Percentiles rank a stretch among this genome's conserved stretches.
Evolutionary conservation across 345 rosid genomes (phyloP).

Genomic region (Citrus reticulata): DNA sequence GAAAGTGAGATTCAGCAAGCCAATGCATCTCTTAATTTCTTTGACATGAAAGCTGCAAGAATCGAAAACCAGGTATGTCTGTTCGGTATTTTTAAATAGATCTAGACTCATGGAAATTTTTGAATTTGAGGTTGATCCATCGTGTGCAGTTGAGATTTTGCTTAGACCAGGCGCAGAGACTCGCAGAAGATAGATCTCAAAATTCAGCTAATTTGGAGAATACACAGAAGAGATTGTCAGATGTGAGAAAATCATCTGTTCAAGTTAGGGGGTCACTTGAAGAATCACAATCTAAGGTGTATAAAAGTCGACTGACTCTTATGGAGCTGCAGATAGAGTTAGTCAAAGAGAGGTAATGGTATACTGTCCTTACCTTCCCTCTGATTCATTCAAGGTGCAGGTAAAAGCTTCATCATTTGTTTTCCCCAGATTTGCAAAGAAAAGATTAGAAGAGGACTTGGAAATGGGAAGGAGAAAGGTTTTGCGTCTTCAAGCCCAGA

Average conservation of each 20-base stretch:
- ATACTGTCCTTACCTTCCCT: not conserved
- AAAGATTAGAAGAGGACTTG: slow-evolving; percentile 78
- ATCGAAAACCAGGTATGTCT: slow-evolving; percentile 83
- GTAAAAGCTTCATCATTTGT: slow-evolving; percentile 6
- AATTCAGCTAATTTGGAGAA: slow-evolving; percentile 45
- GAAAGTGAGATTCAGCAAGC: slow-evolving; percentile 75
- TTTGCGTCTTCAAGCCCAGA: slow-evolving; percentile 49
- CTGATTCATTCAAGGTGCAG: not conserved
- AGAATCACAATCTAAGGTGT: slow-evolving; percentile 60
- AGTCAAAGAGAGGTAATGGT: slow-evolving; percentile 71
- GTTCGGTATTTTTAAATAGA: not conserved
- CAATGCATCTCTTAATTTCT: slow-evolving; percentile 58
- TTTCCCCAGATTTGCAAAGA: slow-evolving; percentile 59
- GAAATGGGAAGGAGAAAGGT: slow-evolving; percentile 65
- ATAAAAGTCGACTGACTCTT: slow-evolving; percentile 44
- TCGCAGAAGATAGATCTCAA: slow-evolving; percentile 61
- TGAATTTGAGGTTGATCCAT: slow-evolving; percentile 7
- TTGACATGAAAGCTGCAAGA: slow-evolving; percentile 58
- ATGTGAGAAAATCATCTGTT: slow-evolving; percentile 49
- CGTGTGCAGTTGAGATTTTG: slow-evolving; percentile 66
- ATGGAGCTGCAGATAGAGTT: slow-evolving; percentile 57
- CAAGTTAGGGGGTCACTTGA: slow-evolving; percentile 67
- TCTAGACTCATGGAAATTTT: not conserved
- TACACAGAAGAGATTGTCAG: slow-evolving; percentile 60
- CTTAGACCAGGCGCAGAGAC: slow-evolving; percentile 67